Conservation (phyloP, 2,329 filamentous ascomycete genomes). For the Fusarium mangiferae region DNA sequence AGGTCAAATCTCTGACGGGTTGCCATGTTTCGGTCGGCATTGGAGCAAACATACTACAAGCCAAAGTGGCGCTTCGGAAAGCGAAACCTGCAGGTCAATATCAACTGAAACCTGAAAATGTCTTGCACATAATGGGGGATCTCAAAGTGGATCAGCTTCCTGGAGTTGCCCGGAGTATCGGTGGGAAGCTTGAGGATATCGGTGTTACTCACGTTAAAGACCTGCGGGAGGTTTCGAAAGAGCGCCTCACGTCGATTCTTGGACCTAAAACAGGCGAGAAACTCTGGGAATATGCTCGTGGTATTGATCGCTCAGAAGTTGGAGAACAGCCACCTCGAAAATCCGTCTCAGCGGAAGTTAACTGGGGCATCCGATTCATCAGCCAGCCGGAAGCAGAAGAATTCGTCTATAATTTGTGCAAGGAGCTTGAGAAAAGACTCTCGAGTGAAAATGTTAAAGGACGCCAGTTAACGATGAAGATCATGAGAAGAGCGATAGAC, state of each 20-base stretch:
- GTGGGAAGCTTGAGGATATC: slow-evolving; percentile 87
- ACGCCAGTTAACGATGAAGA: slow-evolving; percentile 89
- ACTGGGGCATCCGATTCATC: slow-evolving; percentile 96
- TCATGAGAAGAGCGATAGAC: slow-evolving; percentile 88
- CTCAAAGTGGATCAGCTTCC: slow-evolving; percentile 85
- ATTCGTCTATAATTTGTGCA: slow-evolving; percentile 85
- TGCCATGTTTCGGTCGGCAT: slow-evolving; percentile 95
- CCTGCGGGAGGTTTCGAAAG: slow-evolving; percentile 79
- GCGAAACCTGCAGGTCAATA: slow-evolving; percentile 95
- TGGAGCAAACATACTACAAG: slow-evolving; percentile 87
- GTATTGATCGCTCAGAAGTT: slow-evolving; percentile 86
- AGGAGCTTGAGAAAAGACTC: slow-evolving; percentile 83
- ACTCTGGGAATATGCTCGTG: slow-evolving; percentile 88
- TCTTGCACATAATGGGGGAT: slow-evolving; percentile 79
- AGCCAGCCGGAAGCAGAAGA: slow-evolving; percentile 93
- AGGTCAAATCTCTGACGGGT: slow-evolving; percentile 78
- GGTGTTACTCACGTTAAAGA: slow-evolving; percentile 86
- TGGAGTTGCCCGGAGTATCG: slow-evolving; percentile 91
- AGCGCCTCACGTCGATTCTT: slow-evolving; percentile 76
- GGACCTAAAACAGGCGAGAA: slow-evolving; percentile 94
- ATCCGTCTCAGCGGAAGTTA: slow-evolving; percentile 96
- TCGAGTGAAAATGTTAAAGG: slow-evolving; percentile 88
- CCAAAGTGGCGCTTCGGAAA: slow-evolving; percentile 88
- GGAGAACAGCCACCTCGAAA: slow-evolving; percentile 88
- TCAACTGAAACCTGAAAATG: slow-evolving; percentile 84